Base-by-base conservation (phyloP, 176 grass and related monocot species). In the Chloris gayana region DNA sequence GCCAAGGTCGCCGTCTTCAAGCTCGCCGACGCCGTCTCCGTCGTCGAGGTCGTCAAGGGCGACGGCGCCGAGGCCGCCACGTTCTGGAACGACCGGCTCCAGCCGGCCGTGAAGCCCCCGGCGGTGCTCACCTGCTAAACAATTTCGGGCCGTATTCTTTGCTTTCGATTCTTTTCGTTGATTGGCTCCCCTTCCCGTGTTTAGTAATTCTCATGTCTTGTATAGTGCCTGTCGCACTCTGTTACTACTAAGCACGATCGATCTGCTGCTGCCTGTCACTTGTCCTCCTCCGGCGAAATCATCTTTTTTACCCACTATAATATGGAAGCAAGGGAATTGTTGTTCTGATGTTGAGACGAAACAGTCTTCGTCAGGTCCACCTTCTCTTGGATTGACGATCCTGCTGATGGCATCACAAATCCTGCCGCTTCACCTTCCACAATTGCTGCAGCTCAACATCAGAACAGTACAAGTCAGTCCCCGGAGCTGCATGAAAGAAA, bases 21-120 rank as follows among this genome's bases (percentile, higher is more conserved):
- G 59, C 22, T 92, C 39, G 83, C 85, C 24, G 87, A 84, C 58
- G 60, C 56, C 6, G 78, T 89, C 21, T 87, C 92, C 1, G 83
- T 93, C 53, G 92, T 94, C 2, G 90, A 89, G 77, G 86, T 94
- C 1, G 78, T 92, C 12, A 89, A 72, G 73, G 88, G 86, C 19
- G 80, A 83, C 22, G 80, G 84, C 4, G 3, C 26, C 1, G 74
- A 78, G n/a, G 92, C 86, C 35, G 64, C 37, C 5, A 7, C 27
- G 47, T 85, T 98, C 72, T 98, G 95, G 95, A 89, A 72, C 29
- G 81, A 91, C 59, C 67, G 61, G 45, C 74, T 98, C 18, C 58
- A 77, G 76, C 88, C 88, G 72, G 76, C 86, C 15, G 74, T 92
- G 62, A 85, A 76, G 68, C 41, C 88, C 38, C 64, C 74, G 58